Conservation (phyloP, 805 yeast genomes). For the Ogataea nonfermentans region DNA sequence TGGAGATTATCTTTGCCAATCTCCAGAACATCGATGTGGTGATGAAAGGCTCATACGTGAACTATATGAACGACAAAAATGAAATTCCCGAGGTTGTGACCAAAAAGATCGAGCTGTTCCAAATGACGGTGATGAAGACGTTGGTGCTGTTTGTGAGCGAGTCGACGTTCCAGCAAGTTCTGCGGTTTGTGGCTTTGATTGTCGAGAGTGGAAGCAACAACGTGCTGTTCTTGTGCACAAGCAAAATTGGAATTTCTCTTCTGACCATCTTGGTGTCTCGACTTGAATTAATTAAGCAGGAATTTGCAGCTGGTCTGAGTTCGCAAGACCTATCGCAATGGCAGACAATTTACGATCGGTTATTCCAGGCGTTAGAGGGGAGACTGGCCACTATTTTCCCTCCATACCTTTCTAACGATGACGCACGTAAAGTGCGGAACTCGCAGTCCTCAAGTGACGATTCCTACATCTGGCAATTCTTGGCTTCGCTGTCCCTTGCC, state of each 20-base stretch:
- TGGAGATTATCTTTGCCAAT: constrained; percentile 76
- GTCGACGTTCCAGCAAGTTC: constrained; percentile 73
- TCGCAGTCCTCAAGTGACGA: constrained; percentile 50
- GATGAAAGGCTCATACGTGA: constrained; percentile 74
- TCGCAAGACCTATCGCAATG: constrained; percentile 64
- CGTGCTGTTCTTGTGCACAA: constrained; percentile 62
- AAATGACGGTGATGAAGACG: constrained; percentile 76
- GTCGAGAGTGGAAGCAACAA: constrained; percentile 58
- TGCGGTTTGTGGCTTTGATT: constrained; percentile 68
- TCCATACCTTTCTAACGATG: constrained; percentile 45
- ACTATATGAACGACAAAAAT: constrained; percentile 42
- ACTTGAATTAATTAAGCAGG: constrained; percentile 89
- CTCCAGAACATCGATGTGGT: constrained; percentile 77
- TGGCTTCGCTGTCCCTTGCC: constrained; percentile 90
- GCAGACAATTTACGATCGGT: constrained; percentile 76
- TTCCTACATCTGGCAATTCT: constrained; percentile 92
- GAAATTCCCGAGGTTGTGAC: constrained; percentile 52
- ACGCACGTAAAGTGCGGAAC: constrained; percentile 33
- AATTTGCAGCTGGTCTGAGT: constrained; percentile 47
- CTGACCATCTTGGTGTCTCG: constrained; percentile 88
- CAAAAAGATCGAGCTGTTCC: constrained; percentile 72
- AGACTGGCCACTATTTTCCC: constrained; percentile 81
- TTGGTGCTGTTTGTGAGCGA: constrained; percentile 82
- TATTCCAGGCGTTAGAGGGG: constrained; percentile 77
- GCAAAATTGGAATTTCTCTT: constrained; percentile 80